These are phyloP conservation scores for Coemansia sp. DNA, from an alignment of 192 early-diverging fungal species.

Conservation along the genomic window DNA sequence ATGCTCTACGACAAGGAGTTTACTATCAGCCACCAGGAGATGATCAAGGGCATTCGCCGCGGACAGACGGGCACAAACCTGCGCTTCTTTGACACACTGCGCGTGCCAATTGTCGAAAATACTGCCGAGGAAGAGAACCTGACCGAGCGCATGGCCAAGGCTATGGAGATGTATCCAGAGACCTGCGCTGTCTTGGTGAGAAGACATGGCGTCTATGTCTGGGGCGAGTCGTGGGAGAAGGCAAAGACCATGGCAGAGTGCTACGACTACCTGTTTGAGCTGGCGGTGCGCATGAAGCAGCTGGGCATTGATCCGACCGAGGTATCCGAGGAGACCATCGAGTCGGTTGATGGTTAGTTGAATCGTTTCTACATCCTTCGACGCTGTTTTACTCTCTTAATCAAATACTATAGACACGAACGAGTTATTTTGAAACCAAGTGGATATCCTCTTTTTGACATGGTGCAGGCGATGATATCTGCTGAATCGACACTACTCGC, in stretches of 20 bases:
- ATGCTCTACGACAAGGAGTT: conserved; percentile 80
- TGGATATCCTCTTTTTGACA: too few relatives aligned
- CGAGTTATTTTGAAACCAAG: too few relatives aligned
- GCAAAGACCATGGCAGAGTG: conserved; percentile 98
- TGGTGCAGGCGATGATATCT: too few relatives aligned
- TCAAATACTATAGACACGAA: too few relatives aligned
- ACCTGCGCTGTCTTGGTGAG: conserved; percentile 93
- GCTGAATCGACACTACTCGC: too few relatives aligned
- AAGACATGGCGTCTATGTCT: conserved; percentile 96
- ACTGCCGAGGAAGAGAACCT: conserved; percentile 92
- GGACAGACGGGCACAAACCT: conserved; percentile 67
- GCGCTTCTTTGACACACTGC: conserved; percentile 76
- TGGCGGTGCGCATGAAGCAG: conserved; percentile 89
- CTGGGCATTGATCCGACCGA: conserved; percentile 76
- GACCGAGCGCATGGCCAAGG: conserved; percentile 82
- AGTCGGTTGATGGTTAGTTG: conserved; percentile 15
- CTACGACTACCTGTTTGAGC: conserved; percentile 98
- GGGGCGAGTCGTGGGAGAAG: conserved; percentile 95
- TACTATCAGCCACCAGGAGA: conserved; percentile 92
- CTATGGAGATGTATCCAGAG: conserved; percentile 85
- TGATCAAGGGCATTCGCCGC: conserved; percentile 96
- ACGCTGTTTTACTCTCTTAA: too few relatives aligned
- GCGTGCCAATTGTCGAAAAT: conserved; percentile 96
- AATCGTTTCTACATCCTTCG: neutral
- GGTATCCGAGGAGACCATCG: conserved; percentile 19